A percentile compares a stretch with the other conserved stretches of the same genome.
phyloP scores from a whole-genome alignment of 192 early-diverging fungal species.

The Anaeromyces robustus region DNA sequence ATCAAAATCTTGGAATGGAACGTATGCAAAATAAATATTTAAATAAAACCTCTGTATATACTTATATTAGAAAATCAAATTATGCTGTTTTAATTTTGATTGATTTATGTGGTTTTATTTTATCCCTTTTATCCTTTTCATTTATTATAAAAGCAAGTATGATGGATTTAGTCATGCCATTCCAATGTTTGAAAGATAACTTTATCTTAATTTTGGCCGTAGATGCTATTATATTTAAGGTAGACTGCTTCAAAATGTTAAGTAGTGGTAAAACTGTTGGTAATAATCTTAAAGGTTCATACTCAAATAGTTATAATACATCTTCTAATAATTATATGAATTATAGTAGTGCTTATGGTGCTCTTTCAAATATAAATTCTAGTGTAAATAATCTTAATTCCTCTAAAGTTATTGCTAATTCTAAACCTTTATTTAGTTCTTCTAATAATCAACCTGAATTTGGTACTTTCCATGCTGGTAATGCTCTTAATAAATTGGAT shows the following conservation, averaged over 20 bases:
- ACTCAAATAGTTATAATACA: background rate
- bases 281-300: background rate
- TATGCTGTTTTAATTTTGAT: background rate
- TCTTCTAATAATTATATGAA: background rate
- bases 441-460: background rate
- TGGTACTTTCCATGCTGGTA: too few relatives aligned
- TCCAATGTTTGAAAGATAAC: background rate
- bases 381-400: too few relatives aligned
- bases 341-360: background rate
- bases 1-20: background rate
- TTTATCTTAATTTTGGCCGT: background rate
- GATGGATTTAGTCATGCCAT: background rate
- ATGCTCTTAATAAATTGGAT: too few relatives aligned
- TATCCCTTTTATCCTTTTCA: background rate
- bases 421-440: background rate
- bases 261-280: background rate
- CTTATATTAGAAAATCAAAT: background rate
- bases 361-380: background rate
- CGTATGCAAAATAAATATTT: background rate
- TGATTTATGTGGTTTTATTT: background rate
- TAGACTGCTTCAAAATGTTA: background rate
- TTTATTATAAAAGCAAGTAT: background rate
- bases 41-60: background rate
- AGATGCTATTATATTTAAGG: background rate
- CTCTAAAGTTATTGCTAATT: background rate